A percentile compares a stretch with the other conserved stretches of the same genome.
Evolutionary conservation across 805 yeast species (phyloP).

Genomic region (Candida sithepensis): DNA sequence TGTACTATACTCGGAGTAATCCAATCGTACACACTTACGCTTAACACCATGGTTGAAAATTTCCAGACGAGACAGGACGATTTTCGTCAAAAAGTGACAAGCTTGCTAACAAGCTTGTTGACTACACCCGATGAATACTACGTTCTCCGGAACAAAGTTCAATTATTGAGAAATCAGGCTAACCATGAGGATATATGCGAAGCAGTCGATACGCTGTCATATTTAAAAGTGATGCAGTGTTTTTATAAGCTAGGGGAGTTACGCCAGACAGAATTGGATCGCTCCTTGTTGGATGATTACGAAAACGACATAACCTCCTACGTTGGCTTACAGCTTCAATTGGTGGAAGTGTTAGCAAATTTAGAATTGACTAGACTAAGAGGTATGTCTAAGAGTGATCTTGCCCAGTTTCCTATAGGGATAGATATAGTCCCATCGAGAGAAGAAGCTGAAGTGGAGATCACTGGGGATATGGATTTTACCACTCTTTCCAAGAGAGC

Average conservation of each 20-base stretch:
- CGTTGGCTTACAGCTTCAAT: background rate
- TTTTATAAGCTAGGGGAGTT: constrained; percentile 1
- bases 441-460: background rate
- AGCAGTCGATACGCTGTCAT: background rate
- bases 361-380: background rate
- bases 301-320: constrained; percentile 1
- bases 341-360: background rate
- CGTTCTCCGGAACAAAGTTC: background rate
- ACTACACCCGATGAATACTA: constrained; percentile 4
- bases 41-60: background rate
- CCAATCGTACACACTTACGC: too few relatives aligned
- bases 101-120: background rate
- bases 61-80: background rate
- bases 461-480: background rate
- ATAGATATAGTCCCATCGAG: background rate
- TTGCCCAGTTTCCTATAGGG: background rate
- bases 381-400: background rate
- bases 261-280: background rate
- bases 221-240: background rate
- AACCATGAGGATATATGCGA: background rate
- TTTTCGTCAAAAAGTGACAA: background rate
- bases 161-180: background rate
- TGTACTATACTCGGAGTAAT: too few relatives aligned
- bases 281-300: background rate
- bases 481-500: background rate